Evolutionary conservation across 169 alveolate species (phyloP).

Genomic region (Plasmodium fragile): DNA sequence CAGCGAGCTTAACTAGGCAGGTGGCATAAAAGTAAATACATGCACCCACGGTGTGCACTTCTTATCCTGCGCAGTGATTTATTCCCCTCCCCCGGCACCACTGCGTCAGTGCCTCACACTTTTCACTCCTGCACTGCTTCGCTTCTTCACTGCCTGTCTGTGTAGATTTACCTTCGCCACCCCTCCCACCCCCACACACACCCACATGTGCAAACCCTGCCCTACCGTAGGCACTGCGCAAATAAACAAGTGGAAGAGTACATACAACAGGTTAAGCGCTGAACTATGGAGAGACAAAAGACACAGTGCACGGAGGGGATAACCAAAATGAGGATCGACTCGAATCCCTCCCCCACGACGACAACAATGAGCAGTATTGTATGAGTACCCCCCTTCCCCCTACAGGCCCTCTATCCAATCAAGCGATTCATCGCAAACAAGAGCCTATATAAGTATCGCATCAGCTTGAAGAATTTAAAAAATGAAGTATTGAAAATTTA

Average conservation of each 20-base stretch:
- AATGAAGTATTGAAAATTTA: conserved; percentile 38
- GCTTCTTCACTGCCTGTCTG: neutral
- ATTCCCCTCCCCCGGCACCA: too few species aligned
- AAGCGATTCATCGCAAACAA: conserved; percentile 21
- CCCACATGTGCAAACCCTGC: neutral
- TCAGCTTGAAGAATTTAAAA: conserved; percentile 43
- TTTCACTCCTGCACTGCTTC: neutral
- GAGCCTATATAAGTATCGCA: conserved; percentile 54
- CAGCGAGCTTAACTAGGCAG: neutral
- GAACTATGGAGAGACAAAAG: neutral
- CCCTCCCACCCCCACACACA: too few species aligned
- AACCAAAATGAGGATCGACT: neutral
- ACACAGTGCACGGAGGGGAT: neutral
- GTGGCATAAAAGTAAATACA: neutral
- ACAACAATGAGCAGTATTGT: neutral
- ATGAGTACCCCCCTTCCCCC: neutral
- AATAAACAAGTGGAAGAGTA: conserved; percentile 60
- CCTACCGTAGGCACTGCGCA: conserved; percentile 44
- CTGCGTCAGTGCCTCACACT: neutral
- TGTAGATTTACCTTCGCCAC: neutral
- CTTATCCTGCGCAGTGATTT: neutral
- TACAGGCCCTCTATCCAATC: conserved; percentile 54
- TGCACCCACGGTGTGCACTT: neutral
- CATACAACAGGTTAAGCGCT: conserved; percentile 49
- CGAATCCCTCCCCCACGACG: neutral